Evolutionary conservation across 352 stramenopile species (phyloP), one percentile per base, ranked within the genome.

Genomic region (Globisporangium heterothallicum): DNA sequence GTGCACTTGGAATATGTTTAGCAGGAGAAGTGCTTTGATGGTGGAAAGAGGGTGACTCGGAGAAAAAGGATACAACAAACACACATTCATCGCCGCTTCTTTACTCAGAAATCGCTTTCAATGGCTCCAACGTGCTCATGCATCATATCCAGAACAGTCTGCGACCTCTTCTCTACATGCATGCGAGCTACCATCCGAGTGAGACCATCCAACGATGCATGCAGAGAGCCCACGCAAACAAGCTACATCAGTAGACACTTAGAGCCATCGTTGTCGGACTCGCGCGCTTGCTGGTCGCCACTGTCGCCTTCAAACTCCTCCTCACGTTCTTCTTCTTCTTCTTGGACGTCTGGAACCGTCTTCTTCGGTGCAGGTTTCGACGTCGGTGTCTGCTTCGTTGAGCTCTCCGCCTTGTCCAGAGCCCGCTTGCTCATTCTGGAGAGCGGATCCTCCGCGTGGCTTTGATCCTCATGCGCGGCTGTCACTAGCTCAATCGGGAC

Each of bases 341-440:
- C 30, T 8, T 36, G 9, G 30, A 36, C 30, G 30, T 8, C 30
- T 3, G 30, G 30, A 36, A 36, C 16, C 30, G 30, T 3, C 30
- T 8, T 13, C 30, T 36, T 36, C 30, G 12, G 12, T 13, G 2
- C 1, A 8, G 12, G 30, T 13, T 36, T 3, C 6, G 2, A 2
- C 30, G 19, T 56, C 67, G 19, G 35, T 71, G 2, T 48, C 66
- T 34, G 48, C 27, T 19, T 56, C 56, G 5, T 88, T 94, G n/a
- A n/a, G 43, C 77, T 83, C 18, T 86, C 92, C 56, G 82, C 93
- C 59, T 94, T 92, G 59, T 89, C 90, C 49, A 89, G 90, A 64
- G 76, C 74, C 6, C 94, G 78, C 72, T 84, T 94, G 16, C 21
- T 47, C 56, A 47, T 47, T 6, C 14, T 27, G 21, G 42, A 4